Evolutionary conservation across 2,329 filamentous ascomycete species (phyloP).

Genomic region (Aspergillus proliferans): DNA sequence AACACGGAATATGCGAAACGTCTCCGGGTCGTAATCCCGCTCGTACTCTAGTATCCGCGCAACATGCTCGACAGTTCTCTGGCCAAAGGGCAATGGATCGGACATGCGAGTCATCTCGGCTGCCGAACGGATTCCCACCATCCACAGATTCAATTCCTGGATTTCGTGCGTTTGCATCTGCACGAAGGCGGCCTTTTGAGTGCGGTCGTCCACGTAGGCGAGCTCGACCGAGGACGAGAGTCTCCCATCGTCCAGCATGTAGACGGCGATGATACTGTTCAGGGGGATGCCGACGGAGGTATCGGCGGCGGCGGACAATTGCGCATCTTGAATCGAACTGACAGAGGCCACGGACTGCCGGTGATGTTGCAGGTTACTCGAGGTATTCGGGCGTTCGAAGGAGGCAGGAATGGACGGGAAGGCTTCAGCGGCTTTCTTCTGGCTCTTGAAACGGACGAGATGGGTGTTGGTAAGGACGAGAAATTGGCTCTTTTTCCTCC

Average conservation of each 20-base stretch:
- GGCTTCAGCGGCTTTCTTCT: constrained; percentile 58
- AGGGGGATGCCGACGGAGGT: constrained; percentile 52
- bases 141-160: constrained; percentile 61
- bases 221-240: constrained; percentile 63
- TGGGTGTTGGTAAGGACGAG: constrained; percentile 65
- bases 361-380: constrained; percentile 17
- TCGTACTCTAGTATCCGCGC: constrained; percentile 58
- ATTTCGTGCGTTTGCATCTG: constrained; percentile 59
- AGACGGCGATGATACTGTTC: constrained; percentile 61
- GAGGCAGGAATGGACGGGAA: constrained; percentile 50
- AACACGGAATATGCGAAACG: constrained; percentile 64
- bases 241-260: constrained; percentile 60
- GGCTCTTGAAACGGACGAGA: constrained; percentile 62
- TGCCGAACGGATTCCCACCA: constrained; percentile 55
- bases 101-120: constrained; percentile 50
- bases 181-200: constrained; percentile 54
- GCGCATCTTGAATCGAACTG: constrained; percentile 56
- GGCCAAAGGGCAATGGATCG: constrained; percentile 50
- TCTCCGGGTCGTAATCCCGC: constrained; percentile 61
- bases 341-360: constrained; percentile 56
- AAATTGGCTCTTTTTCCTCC: constrained; percentile 67
- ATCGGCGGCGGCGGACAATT: constrained; percentile 52
- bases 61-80: constrained; percentile 56
- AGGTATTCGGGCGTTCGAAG: constrained; percentile 36
- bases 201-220: constrained; percentile 61